A percentile compares a stretch with the other conserved stretches of the same genome.
These are phyloP conservation scores for Vigna hirtella DNA, from an alignment of 306 rosid genomes.

Conservation along the genomic window DNA sequence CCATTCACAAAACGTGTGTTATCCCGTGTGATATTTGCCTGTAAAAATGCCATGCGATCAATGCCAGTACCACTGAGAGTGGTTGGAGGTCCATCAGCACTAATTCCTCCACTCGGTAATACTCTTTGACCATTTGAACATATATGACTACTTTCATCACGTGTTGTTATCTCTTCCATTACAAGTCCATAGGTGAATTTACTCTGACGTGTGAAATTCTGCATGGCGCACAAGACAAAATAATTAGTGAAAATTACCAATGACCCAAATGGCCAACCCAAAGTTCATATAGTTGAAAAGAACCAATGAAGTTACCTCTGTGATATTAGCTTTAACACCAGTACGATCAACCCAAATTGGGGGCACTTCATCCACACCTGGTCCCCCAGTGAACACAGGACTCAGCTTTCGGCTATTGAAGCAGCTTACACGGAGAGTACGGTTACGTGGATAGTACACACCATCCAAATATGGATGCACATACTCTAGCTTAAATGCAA, in stretches of 20 bases:
- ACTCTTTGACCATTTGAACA: constrained; percentile 82
- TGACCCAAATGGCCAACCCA: constrained; percentile 17
- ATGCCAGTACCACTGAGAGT: constrained; percentile 96
- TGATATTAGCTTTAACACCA: constrained; percentile 86
- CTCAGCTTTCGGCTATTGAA: constrained; percentile 94
- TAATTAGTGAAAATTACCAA: constrained; percentile 4
- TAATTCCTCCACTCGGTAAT: constrained; percentile 87
- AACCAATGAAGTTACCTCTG: constrained; percentile 63
- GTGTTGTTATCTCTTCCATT: constrained; percentile 93
- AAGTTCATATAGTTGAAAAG: constrained; percentile 1
- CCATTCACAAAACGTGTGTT: constrained; percentile 95
- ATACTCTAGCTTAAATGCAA: constrained; percentile 94
- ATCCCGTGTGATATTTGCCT: constrained; percentile 93
- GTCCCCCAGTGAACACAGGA: constrained; percentile 97
- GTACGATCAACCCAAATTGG: constrained; percentile 97
- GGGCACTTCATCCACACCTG: constrained; percentile 96
- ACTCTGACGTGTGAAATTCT: constrained; percentile 96
- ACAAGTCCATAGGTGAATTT: constrained; percentile 97
- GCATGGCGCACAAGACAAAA: constrained; percentile 44
- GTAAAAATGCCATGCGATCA: constrained; percentile 89
- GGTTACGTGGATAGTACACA: constrained; percentile 68
- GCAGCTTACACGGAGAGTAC: constrained; percentile 87
- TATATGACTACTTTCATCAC: constrained; percentile 85
- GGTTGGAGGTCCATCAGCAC: constrained; percentile 97
- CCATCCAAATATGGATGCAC: constrained; percentile 96